Base-by-base conservation (phyloP, 1,284 basidiomycete genomes). In the Caloboletus firmus region DNA sequence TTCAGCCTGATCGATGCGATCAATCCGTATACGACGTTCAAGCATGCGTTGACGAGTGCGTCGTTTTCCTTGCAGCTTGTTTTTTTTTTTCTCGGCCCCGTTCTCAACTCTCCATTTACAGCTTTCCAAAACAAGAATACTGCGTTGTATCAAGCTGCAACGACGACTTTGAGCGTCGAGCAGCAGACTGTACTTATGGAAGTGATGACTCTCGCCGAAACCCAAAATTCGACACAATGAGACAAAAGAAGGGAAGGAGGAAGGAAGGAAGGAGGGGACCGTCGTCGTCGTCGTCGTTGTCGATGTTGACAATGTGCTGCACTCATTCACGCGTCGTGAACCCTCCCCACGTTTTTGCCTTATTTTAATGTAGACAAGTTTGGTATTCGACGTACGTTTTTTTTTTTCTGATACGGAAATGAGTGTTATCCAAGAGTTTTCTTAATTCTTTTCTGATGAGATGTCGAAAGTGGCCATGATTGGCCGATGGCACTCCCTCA, bases 151-250 rank as follows among this genome's bases (percentile, higher is more conserved):
- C 86, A 89, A 64, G 77, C 80, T 26, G 82, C 85, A 15, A 91
- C 89, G 34, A 89, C 88, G 4, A 76, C 76, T 20, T 76, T 92
- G 56, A 77, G 75, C 54, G 76, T 87, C 41, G 89, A 92, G 28
- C 84, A 87, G 61, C 88, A 90, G 69, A 87, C 87, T 0, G 63
- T 85, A 49, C 77, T 92, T 51, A 91, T 91, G 87, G 89, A 92
- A 64, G 80, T 89, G 52, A 90, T 91, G 87, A 50, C 52, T 10
- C 57, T 70, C 15, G 69, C 66, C 1, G 68, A 70, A 35, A 26
- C 57, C 6, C 67, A 65, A 36, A 44, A 30, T n/a, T 45, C 47
- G 15, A 24, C 55, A 2, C 45, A 67, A 52, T 56, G 24, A 30
- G 11, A n/a, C 5, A 4, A 36, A 17, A 11, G 5, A 2, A 3